Evolutionary conservation across 1,139 yeast genomes (phyloP), one percentile per base, ranked within the genome.

Genomic region (Suhomyces choctaworum): DNA sequence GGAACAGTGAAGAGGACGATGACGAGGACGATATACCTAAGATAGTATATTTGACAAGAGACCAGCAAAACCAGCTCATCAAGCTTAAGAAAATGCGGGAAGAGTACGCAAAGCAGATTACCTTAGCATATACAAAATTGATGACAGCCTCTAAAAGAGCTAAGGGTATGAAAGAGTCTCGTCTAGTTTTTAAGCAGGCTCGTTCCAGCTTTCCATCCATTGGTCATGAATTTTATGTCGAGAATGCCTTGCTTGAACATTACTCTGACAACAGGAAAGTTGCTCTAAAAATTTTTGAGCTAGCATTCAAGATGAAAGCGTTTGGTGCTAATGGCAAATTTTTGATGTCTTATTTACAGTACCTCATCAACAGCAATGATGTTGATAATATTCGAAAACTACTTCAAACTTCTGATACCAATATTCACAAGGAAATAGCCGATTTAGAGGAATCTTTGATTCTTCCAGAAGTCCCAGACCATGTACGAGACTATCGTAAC

Each of bases 171-270:
- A 74, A 82, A 37, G 90, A 83, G 42, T 86, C 94, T 7, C 73
- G 97, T 42, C 64, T 73, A 28, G 66, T 82, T 2, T 83, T 83
- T 52, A 73, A 84, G 36, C 74, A 70, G 44, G 80, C 80, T 25
- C 62, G 78, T 39, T 73, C 76, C 47, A 60, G 54, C 40, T 71
- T 73, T 46, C 66, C 69, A 20, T 60, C 66, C 8, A 62, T 85
- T 29, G 83, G 95, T 0, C 79, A 80, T 63, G 88, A 86, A 46
- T 74, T 92, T 21, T 92, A 76, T 57, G 81, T 82, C 17, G 94
- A 87, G 36, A 83, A 87, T 49, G 95, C 97, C 0, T 70, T 80
- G 54, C 71, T 90, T 68, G 98, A 92, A 55, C 81, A 78, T 50
- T 81, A 80, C 50, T 76, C 82, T 28, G 75, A 74, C 39, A 73